Evolutionary conservation across 345 rosid species (phyloP).

Genomic region (Linum tenue): DNA sequence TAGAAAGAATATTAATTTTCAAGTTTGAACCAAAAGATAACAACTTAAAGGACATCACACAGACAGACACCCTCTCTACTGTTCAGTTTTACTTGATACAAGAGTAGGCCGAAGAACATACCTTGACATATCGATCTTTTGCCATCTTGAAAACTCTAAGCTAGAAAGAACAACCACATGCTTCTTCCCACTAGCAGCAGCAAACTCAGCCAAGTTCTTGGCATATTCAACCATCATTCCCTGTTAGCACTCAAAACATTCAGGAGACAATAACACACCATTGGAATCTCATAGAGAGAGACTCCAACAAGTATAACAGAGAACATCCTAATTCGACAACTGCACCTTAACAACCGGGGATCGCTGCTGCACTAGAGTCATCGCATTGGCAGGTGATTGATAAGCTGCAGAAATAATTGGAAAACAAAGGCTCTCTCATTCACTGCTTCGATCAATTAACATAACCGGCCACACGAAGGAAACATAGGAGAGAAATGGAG

Average conservation of each 20-base stretch:
- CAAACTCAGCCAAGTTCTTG: constrained; percentile 68
- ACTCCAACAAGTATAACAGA: neutral
- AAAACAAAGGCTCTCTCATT: constrained; percentile 1
- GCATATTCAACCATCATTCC: constrained; percentile 80
- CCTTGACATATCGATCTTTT: constrained; percentile 76
- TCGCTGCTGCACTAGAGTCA: constrained; percentile 63
- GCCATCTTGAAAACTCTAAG: constrained; percentile 85
- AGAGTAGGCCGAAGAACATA: constrained; percentile 16
- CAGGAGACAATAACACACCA: constrained; percentile 1
- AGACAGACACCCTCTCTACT: too few relatives aligned
- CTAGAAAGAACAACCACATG: constrained; percentile 62
- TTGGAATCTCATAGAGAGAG: neutral
- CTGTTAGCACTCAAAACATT: constrained; percentile 24
- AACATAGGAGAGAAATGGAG: neutral
- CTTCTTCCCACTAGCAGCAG: constrained; percentile 64
- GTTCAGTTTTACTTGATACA: neutral
- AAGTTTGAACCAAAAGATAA: too few relatives aligned
- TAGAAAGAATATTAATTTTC: too few relatives aligned
- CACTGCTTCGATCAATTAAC: neutral
- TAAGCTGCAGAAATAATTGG: constrained; percentile 38
- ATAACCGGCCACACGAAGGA: too few relatives aligned
- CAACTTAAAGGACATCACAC: too few relatives aligned
- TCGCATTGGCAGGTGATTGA: constrained; percentile 39
- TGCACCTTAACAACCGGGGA: constrained; percentile 71
- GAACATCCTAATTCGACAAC: neutral